Evolutionary conservation across 2,329 filamentous ascomycete species (phyloP), one percentile per base, ranked within the genome.

Genomic region (Huntiella bhutanensis): DNA sequence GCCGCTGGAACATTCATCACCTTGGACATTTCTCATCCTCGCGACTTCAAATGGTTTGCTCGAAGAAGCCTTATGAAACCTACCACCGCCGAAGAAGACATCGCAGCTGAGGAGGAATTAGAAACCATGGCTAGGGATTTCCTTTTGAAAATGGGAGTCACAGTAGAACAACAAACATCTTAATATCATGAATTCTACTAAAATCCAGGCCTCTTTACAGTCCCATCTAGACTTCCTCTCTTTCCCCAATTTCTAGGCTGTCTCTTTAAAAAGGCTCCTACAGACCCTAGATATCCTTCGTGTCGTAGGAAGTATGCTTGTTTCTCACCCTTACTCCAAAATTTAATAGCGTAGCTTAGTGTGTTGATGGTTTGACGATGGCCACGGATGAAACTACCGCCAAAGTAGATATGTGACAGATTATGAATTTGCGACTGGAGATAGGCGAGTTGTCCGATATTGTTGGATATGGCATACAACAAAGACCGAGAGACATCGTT

Each of bases 351-450:
- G 58, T 94, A 98, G 47, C 82, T 87, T 7, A 98, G 69, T 0
- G 91, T 96, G 62, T 96, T 93, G 75, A 98, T 98, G 10, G 91
- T 98, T 64, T 96, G 91, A 12, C 82, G 77, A 61, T 98, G 91
- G 36, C 91, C 91, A 37, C 91, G 79, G 58, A 98, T 96, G 59
- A 96, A 98, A 5, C 82, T 91, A 17, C 91, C 91, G 16, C 91
- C 91, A 62, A 98, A 98, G 66, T 98, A 98, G 51, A 98, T 96
- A 57, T 88, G 78, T 52, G 83, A 81, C 19, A 96, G 69, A 40
- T 80, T 75, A 64, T 98, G 88, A 58, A 94, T 91, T 60, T 95
- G 87, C 4, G 85, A 91, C 59, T 96, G 91, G n/a, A 98, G 69
- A 60, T 91, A 95, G 38, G 91, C 86, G 55, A 98, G 93, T 65